A percentile compares a stretch with the other conserved stretches of the same genome.
Evolutionary conservation across 106 monocot species (phyloP).

Genomic region (Chionographis japonica): DNA sequence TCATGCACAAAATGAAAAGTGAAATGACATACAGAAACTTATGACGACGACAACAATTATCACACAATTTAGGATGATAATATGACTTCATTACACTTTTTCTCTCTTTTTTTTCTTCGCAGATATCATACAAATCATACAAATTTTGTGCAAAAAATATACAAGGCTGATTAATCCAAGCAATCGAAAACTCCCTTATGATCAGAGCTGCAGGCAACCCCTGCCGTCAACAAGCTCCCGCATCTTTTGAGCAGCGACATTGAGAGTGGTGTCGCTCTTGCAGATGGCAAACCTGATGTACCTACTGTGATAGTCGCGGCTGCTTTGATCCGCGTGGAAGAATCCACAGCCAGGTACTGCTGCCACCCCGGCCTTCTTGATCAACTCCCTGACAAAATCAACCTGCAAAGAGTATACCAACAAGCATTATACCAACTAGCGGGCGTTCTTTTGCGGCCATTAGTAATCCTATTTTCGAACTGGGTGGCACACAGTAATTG

Average conservation of each 20-base stretch:
- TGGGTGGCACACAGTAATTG: no score
- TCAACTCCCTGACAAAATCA: conserved; percentile 67
- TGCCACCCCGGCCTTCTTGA: conserved; percentile 66
- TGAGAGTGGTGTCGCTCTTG: conserved; percentile 64
- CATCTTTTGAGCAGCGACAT: conserved; percentile 49
- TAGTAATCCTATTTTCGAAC: no score
- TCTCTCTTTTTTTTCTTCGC: no score
- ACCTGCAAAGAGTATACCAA: conserved; percentile 40
- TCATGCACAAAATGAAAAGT: no score
- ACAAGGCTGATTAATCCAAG: neutral
- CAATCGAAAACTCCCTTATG: neutral
- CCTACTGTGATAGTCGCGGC: conserved; percentile 23
- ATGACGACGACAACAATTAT: no score
- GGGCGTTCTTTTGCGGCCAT: no score
- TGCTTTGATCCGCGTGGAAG: conserved; percentile 35
- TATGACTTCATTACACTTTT: no score
- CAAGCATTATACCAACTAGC: neutral
- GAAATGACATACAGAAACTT: no score
- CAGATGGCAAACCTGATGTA: conserved; percentile 88
- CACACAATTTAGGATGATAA: no score
- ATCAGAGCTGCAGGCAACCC: neutral
- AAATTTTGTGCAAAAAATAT: neutral
- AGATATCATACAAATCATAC: no score
- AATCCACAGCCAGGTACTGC: conserved; percentile 87
- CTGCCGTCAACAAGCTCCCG: conserved; percentile 10